Conservation (phyloP, 2,329 filamentous ascomycete genomes). For the Monosporascus sp. region DNA sequence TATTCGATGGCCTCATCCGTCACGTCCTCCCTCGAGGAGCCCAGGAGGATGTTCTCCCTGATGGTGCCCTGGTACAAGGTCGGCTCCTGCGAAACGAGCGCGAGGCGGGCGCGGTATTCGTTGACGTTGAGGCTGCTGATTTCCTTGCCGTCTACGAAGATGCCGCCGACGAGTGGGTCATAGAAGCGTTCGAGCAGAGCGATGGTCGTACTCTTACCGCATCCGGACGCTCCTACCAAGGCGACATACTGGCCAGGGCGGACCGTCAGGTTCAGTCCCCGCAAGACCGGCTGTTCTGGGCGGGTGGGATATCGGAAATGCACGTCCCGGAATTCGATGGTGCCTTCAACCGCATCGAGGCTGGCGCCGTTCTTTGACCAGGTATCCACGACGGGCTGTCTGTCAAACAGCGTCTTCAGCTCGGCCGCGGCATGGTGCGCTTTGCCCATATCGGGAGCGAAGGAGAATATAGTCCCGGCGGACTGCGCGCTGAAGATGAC, state of each 20-base stretch:
- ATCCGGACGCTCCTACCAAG: constrained; percentile 88
- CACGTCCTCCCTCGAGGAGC: constrained; percentile 61
- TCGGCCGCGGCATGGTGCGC: constrained; percentile 77
- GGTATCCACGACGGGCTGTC: constrained; percentile 73
- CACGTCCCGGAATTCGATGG: constrained; percentile 84
- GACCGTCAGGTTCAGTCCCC: constrained; percentile 70
- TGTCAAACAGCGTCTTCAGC: constrained; percentile 79
- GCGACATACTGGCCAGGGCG: constrained; percentile 80
- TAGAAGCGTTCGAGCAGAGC: constrained; percentile 92
- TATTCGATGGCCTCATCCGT: constrained; percentile 67
- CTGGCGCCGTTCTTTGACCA: constrained; percentile 67
- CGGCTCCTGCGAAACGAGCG: constrained; percentile 90
- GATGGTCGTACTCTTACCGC: constrained; percentile 92
- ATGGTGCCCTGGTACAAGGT: constrained; percentile 92
- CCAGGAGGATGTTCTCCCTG: constrained; percentile 82
- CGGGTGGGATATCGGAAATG: constrained; percentile 93
- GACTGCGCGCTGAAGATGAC: constrained; percentile 91
- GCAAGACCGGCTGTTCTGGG: constrained; percentile 85
- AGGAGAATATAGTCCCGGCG: constrained; percentile 83
- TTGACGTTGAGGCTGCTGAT: constrained; percentile 78
- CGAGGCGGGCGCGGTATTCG: constrained; percentile 76
- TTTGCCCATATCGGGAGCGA: constrained; percentile 89
- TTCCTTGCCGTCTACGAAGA: constrained; percentile 79
- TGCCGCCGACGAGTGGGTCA: constrained; percentile 73
- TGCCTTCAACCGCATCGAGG: constrained; percentile 63